phyloP scores from a whole-genome alignment of 2,329 filamentous ascomycete genomes.

The Metarhizium album region DNA sequence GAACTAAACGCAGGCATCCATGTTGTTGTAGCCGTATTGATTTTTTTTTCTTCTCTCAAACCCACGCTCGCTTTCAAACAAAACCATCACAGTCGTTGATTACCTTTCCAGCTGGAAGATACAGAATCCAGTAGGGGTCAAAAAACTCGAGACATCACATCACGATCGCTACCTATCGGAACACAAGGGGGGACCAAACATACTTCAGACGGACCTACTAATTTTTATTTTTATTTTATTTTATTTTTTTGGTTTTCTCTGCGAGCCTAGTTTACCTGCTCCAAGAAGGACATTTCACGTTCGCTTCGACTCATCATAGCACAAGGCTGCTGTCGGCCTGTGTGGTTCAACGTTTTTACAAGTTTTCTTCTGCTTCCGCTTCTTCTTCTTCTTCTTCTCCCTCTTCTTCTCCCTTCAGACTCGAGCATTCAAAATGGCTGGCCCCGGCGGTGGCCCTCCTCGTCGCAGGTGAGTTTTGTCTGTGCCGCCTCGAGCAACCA shows the following conservation, averaged over 20 bases:
- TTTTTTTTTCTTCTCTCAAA: constrained; percentile 13
- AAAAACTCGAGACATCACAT: constrained; percentile 10
- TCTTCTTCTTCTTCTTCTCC: background rate
- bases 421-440: constrained; percentile 56
- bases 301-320: constrained; percentile 28
- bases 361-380: constrained; percentile 1
- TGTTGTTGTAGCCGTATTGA: constrained; percentile 5
- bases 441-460: constrained; percentile 88
- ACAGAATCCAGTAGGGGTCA: background rate
- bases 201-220: background rate
- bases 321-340: constrained; percentile 15
- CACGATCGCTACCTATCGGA: constrained; percentile 25
- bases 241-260: background rate
- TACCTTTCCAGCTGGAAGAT: constrained; percentile 1
- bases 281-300: constrained; percentile 15
- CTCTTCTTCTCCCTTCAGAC: constrained; percentile 1
- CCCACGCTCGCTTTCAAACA: constrained; percentile 26
- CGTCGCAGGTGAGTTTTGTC: constrained; percentile 45
- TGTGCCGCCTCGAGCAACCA: background rate
- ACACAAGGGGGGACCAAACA: constrained; percentile 11
- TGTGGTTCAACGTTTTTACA: constrained; percentile 17
- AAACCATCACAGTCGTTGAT: too few relatives aligned
- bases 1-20: constrained; percentile 1
- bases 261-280: background rate
- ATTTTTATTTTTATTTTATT: background rate